Evolutionary conservation across 352 stramenopile genomes (phyloP).

Genomic region (Aphanomyces euteiches): DNA sequence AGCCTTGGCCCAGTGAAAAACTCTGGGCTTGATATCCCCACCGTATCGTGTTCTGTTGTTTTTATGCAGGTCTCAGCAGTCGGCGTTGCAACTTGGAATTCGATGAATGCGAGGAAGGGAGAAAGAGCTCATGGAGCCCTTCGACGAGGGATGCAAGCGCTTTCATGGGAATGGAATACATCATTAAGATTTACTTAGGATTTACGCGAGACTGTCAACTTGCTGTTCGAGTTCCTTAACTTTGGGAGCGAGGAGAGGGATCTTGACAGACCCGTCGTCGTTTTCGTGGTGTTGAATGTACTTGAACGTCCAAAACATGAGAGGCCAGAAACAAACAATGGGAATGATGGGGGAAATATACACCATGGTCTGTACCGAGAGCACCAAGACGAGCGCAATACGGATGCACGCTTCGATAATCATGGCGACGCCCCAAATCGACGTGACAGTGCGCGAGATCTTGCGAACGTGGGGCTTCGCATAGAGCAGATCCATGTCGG

Average conservation of each 20-base stretch:
- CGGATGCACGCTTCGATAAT: constrained; percentile 17
- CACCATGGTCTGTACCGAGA: constrained; percentile 24
- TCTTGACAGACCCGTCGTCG: not conserved
- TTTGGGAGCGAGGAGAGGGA: not conserved
- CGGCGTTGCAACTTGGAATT: too few species aligned
- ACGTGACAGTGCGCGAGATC: constrained; percentile 1
- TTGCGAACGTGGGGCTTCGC: constrained; percentile 10
- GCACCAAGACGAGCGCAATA: constrained; percentile 19
- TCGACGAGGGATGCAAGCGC: too few species aligned
- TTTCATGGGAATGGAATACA: too few species aligned
- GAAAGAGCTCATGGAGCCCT: too few species aligned
- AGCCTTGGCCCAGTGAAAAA: too few species aligned
- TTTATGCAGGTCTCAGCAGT: too few species aligned
- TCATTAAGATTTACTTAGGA: too few species aligned
- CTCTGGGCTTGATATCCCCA: too few species aligned
- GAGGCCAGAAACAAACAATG: constrained; percentile 10
- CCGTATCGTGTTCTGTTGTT: too few species aligned
- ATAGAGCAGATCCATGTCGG: constrained; percentile 23
- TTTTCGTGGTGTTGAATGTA: constrained; percentile 18
- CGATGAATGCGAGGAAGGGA: too few species aligned
- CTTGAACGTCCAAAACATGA: constrained; percentile 26
- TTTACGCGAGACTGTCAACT: constrained; percentile 12
- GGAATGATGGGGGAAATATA: constrained; percentile 24
- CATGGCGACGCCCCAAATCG: constrained; percentile 25
- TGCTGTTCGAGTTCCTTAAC: constrained; percentile 9